These are phyloP conservation scores for Blastobotrys malaysiensis DNA, from an alignment of 1,139 yeast genomes.

Conservation along the genomic window DNA sequence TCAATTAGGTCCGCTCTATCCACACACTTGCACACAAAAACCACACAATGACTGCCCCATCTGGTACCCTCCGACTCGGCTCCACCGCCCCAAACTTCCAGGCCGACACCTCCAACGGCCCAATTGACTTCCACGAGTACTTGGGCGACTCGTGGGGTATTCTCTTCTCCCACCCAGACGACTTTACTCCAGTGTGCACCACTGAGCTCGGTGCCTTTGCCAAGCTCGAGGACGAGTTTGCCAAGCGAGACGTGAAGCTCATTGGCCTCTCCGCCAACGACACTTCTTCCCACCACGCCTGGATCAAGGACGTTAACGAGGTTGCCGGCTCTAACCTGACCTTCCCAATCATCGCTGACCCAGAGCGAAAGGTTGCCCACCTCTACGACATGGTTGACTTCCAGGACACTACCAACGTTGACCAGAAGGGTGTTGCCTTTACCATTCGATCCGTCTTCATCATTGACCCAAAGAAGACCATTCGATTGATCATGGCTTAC, in stretches of 20 bases:
- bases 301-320: slow-evolving; percentile 83
- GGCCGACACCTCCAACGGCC: slow-evolving; percentile 69
- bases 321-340: slow-evolving; percentile 59
- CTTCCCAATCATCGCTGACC: slow-evolving; percentile 81
- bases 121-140: slow-evolving; percentile 69
- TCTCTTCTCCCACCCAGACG: slow-evolving; percentile 82
- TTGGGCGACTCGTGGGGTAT: slow-evolving; percentile 73
- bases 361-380: slow-evolving; percentile 60
- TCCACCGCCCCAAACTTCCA: slow-evolving; percentile 76
- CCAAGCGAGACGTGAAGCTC: slow-evolving; percentile 68
- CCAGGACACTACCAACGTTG: slow-evolving; percentile 57
- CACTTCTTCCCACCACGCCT: slow-evolving; percentile 62
- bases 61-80: slow-evolving; percentile 44
- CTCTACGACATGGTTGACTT: slow-evolving; percentile 74
- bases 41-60: slow-evolving; percentile 12
- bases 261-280: slow-evolving; percentile 76
- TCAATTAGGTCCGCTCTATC: not conserved
- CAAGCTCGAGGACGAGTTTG: slow-evolving; percentile 74
- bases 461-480: slow-evolving; percentile 72
- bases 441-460: slow-evolving; percentile 80
- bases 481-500: slow-evolving; percentile 67
- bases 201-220: slow-evolving; percentile 88
- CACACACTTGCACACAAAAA: not conserved
- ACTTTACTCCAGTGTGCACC: slow-evolving; percentile 85
- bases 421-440: slow-evolving; percentile 52